Evolutionary conservation across 352 stramenopile genomes (phyloP).

Genomic region (Phytophthora hybrid): DNA sequence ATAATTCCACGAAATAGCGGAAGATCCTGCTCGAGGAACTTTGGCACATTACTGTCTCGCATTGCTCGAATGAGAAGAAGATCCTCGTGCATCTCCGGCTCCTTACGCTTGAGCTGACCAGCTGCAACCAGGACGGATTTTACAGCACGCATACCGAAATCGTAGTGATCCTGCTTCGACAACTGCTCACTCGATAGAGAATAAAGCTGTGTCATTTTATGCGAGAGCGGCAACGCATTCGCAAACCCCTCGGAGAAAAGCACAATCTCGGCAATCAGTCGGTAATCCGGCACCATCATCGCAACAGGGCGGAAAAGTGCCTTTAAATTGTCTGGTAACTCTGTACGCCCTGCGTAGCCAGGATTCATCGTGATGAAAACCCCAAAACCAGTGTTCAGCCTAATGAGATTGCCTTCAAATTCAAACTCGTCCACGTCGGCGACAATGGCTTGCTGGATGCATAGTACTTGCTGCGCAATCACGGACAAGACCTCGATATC

Average conservation of each 20-base stretch:
- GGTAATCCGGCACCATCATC: slow-evolving; percentile 96
- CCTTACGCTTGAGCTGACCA: slow-evolving; percentile 94
- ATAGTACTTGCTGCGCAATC: slow-evolving; percentile 96
- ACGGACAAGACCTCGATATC: slow-evolving; percentile 96
- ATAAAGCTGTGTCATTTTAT: slow-evolving; percentile 96
- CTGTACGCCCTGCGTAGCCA: slow-evolving; percentile 92
- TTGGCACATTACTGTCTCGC: slow-evolving; percentile 96
- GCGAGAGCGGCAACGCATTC: slow-evolving; percentile 91
- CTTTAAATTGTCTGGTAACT: slow-evolving; percentile 95
- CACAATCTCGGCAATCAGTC: slow-evolving; percentile 95
- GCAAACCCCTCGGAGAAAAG: slow-evolving; percentile 95
- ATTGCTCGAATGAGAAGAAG: slow-evolving; percentile 96
- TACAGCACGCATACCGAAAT: slow-evolving; percentile 94
- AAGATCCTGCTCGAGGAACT: slow-evolving; percentile 95
- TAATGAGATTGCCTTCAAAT: slow-evolving; percentile 94
- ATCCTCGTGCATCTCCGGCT: slow-evolving; percentile 95
- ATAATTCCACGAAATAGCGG: slow-evolving; percentile 95
- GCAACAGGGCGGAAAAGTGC: slow-evolving; percentile 94
- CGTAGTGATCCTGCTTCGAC: slow-evolving; percentile 96
- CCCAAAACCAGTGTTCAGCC: slow-evolving; percentile 92
- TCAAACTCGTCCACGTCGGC: slow-evolving; percentile 91
- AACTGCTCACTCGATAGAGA: slow-evolving; percentile 94
- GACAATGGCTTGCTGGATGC: slow-evolving; percentile 95
- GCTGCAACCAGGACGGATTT: slow-evolving; percentile 95
- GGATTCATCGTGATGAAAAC: slow-evolving; percentile 98